Evolutionary conservation across 2,329 filamentous ascomycete species (phyloP), one percentile per base, ranked within the genome.

Genomic region (Zalaria sp.): DNA sequence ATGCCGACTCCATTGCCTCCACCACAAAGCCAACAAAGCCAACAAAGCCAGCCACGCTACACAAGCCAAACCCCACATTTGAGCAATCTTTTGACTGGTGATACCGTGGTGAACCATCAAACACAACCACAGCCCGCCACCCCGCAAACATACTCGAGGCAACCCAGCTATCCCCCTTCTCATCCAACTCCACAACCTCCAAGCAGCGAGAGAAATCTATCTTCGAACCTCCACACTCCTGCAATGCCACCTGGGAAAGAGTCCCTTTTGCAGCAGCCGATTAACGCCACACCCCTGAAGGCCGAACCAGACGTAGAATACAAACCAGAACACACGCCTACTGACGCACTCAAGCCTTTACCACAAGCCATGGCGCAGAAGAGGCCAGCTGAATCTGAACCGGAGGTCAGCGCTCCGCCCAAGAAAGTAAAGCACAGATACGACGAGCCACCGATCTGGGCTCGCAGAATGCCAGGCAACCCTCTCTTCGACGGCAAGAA

Each of bases 371-470:
- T 46, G 8, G 43, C 47, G 25, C 41, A 51, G 42, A 57, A 57
- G 40, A 48, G 55, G 6, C 40, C 50, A 29, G 55, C 57, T 10
- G 49, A 51, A 18, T 44, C 46, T 6, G 45, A 50, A 3, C 38
- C 45, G 6, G 43, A 46, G 4, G 46, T 44, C 7, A 49, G 50
- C 31, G 49, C 46, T 11, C 53, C 55, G 25, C 39, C 44, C 5
- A 61, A 61, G 44, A 53, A 50, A 32, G 51, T 47, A 27, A 52
- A 46, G 40, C 48, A 46, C 39, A 54, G 54, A 41, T 56, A 58
- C 40, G 49, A 42, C 6, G 46, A 55, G 34, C 51, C 54, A 32
- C 58, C 58, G 1, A 44, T 53, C 7, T 61, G 58, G 58, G 58
- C 58, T 5, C 46, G 52, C n/a, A 49, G 58, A 5, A 42, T 47